Evolutionary conservation across 2,329 filamentous ascomycete species (phyloP).

Genomic region (Fusarium mangiferae): DNA sequence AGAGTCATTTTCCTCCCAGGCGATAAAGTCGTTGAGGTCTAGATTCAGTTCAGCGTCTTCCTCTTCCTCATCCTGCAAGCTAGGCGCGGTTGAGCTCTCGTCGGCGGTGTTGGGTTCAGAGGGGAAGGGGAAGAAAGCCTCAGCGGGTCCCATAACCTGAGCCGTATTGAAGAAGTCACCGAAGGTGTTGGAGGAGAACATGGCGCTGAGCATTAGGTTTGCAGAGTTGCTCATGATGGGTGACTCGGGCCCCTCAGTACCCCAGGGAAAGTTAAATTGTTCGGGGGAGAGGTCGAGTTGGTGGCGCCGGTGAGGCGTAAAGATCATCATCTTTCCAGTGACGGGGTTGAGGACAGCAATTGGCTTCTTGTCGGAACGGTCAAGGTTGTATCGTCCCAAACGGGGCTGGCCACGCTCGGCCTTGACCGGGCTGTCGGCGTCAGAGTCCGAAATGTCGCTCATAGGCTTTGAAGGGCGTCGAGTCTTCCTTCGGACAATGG

Average conservation of each 20-base stretch:
- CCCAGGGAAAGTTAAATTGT: constrained; percentile 62
- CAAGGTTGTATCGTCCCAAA: constrained; percentile 64
- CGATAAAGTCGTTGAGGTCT: constrained; percentile 78
- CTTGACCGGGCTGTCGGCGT: constrained; percentile 59
- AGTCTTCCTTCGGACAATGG: constrained; percentile 59
- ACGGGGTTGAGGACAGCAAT: constrained; percentile 67
- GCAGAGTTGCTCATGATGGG: constrained; percentile 74
- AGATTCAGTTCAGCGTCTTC: constrained; percentile 73
- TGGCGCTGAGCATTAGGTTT: constrained; percentile 82
- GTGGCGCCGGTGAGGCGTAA: constrained; percentile 63
- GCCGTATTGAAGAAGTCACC: constrained; percentile 68
- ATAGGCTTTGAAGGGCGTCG: constrained; percentile 52
- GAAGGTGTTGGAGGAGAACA: constrained; percentile 68
- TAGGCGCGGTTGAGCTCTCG: constrained; percentile 55
- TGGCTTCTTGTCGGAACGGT: constrained; percentile 65
- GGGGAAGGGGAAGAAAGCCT: constrained; percentile 79
- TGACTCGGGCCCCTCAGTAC: constrained; percentile 55
- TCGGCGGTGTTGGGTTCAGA: constrained; percentile 67
- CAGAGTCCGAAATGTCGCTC: constrained; percentile 61
- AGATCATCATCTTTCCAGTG: constrained; percentile 72
- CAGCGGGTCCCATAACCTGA: constrained; percentile 76
- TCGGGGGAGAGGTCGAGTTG: constrained; percentile 65
- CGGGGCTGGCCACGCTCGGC: constrained; percentile 63
- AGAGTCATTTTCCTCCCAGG: constrained; percentile 69
- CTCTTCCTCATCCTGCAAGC: constrained; percentile 61